Evolutionary conservation across 805 yeast species (phyloP).

Genomic region (Brettanomyces custersianus): DNA sequence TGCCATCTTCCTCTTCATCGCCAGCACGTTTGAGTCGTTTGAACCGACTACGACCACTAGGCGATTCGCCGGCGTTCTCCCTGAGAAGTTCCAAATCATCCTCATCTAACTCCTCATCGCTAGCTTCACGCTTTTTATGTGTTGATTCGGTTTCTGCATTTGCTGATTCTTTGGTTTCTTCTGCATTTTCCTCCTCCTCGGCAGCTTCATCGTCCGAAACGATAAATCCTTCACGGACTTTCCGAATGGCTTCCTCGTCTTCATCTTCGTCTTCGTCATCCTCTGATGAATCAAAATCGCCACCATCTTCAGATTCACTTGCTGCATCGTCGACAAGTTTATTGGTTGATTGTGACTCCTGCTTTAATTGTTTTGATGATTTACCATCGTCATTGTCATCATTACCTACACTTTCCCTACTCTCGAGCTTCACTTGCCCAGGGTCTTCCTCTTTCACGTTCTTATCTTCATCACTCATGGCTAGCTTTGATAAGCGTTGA

Average conservation of each 20-base stretch:
- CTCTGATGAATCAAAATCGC: conserved; percentile 63
- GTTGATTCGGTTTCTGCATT: conserved; percentile 26
- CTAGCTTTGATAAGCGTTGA: background rate
- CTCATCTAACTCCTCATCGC: conserved; percentile 66
- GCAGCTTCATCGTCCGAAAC: conserved; percentile 65
- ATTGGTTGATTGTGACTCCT: background rate
- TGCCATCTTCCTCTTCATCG: conserved; percentile 26
- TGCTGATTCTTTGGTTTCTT: too few species aligned
- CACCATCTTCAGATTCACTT: conserved; percentile 22
- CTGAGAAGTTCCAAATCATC: conserved; percentile 88
- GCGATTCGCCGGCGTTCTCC: conserved; percentile 80
- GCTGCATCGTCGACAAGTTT: conserved; percentile 20
- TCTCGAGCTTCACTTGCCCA: too few species aligned
- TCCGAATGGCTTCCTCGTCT: conserved; percentile 81
- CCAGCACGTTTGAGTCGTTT: conserved; percentile 80
- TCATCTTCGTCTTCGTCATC: conserved; percentile 84
- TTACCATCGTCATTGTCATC: background rate
- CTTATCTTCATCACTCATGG: background rate
- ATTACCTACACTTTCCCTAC: background rate
- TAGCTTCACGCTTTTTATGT: conserved; percentile 31
- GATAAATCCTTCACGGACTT: conserved; percentile 84
- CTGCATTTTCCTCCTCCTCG: conserved; percentile 43
- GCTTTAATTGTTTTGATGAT: background rate
- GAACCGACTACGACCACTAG: conserved; percentile 40
- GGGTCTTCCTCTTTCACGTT: background rate